Evolutionary conservation across 73 alveolate species (phyloP), one percentile per base, ranked within the genome.

Genomic region (Paramecium tetraurelia): DNA sequence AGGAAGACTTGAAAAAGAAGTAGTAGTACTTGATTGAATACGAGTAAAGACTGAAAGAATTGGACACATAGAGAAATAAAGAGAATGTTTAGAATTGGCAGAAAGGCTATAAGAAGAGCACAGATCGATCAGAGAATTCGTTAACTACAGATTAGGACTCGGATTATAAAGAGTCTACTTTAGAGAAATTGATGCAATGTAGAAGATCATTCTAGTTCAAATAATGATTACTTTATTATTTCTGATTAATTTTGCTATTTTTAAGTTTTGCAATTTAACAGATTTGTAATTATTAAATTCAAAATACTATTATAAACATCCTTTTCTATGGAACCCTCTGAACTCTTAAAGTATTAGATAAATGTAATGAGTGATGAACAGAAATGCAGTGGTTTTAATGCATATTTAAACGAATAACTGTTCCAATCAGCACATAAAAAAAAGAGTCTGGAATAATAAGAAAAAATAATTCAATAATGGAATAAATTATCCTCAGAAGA

Each of bases 1-100:
- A 98, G 92, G 96, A 92, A 33, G 97, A 94, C 40, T 86, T 96
- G 33, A 89, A 93, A 18, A 88, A 89, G 53, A 96, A 95, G 85
- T 40, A 72, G 40, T 3, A 11, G 7, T 72, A 36, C 16, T 72
- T 72, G 38, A 36, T 33, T 20, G 86, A 72, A 72, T 72, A 36
- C n/a, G 86, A 72, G 20, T 21, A 33, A 24, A 40, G 38, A 72
- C 18, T 72, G n/a, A 72, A 72, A 38, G 46, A 72, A 29, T 72
- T 36, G n/a, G 86, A 72, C 12, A 22, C 18, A 22, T 24, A 63
- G 21, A 63, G 84, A 33, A 63, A 63, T 63, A 63, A 63, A 63
- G 84, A 63, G 27, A 63, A 63, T 63, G 48, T 63, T 2, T 27
- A 31, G 24, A 63, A 63, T 63, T 63, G 84, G 84, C 31, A 63